These are phyloP conservation scores for Schizonepeta tenuifolia DNA, from an alignment of 257 asterid genomes.

Conservation along the genomic window DNA sequence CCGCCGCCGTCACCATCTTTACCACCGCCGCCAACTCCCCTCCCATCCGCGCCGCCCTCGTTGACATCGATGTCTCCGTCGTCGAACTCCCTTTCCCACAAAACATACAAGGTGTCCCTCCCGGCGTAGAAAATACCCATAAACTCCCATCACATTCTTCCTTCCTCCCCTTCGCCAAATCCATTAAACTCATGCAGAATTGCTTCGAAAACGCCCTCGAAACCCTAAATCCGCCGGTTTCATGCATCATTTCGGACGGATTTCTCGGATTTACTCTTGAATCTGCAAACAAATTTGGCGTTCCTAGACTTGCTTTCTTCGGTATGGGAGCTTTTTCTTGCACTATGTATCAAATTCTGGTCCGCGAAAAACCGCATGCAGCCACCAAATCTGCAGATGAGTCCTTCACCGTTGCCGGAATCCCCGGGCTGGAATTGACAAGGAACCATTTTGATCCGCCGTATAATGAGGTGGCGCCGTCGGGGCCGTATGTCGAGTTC, in stretches of 20 bases:
- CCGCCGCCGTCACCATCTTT: conserved; percentile 58
- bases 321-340: conserved; percentile 63
- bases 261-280: conserved; percentile 68
- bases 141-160: conserved; percentile 48
- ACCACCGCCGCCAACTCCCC: conserved; percentile 67
- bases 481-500: conserved; percentile 60
- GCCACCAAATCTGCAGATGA: conserved; percentile 40
- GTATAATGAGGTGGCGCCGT: conserved; percentile 46
- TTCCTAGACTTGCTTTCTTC: conserved; percentile 56
- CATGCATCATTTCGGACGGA: conserved; percentile 64
- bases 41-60: conserved; percentile 42
- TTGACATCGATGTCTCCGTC: conserved; percentile 39
- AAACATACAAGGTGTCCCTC: conserved; percentile 54
- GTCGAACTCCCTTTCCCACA: conserved; percentile 69
- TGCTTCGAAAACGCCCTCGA: conserved; percentile 51
- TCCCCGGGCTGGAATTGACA: conserved; percentile 51
- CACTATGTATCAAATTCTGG: conserved; percentile 44
- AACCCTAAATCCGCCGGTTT: conserved; percentile 44
- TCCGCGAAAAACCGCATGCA: conserved; percentile 50
- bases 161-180: conserved; percentile 41
- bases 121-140: conserved; percentile 68
- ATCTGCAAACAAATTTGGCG: conserved; percentile 44
- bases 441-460: conserved; percentile 67
- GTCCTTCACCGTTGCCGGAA: conserved; percentile 45
- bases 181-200: conserved; percentile 58